Evolutionary conservation across 495 filamentous ascomycete genomes (phyloP), one percentile per base, ranked within the genome.

Genomic region (Tricharina praecox): DNA sequence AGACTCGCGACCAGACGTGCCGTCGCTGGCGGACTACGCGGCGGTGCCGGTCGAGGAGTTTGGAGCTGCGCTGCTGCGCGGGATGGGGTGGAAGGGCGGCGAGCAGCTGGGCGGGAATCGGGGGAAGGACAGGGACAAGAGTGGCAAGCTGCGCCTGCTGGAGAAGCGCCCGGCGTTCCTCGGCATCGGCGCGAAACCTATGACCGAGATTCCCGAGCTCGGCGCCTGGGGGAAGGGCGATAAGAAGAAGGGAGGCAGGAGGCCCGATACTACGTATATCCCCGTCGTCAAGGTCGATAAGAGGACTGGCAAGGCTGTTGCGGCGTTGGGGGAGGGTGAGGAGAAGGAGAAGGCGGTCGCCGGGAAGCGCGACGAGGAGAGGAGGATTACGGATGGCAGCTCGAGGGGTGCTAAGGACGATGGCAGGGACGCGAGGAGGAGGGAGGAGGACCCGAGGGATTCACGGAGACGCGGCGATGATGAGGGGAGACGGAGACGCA

Each of bases 51-150:
- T 96, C 28, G 90, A 95, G 50, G 84, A 93, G 49, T 99, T 96
- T 55, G 90, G 88, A 25, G 78, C 82, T 19, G 84, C 83, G 2
- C 64, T 96, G 42, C 70, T 99, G 21, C 74, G 84, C 4, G 83
- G 85, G 9, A 92, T 94, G 77, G 90, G 90, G 3, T 95, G 87
- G 88, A 81, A 81, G 56, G 83, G 94, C 49, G 88, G 87, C 1
- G 75, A 88, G 49, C 63, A 71, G 18, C 66, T 83, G 21, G 79
- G 77, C 4, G 71, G 72, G 59, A 70, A 73, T 26, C 55, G 71
- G 43, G 48, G 61, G 5, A 68, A 67, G 44, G 63, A 45, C 7
- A 15, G 19, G 13, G 64, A 11, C 66, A 67, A 54, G 63, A 71
- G 60, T 58, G 63, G 42, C 35, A 76, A 69, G 51, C 59, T 60